Base-by-base conservation (phyloP, 1,284 basidiomycete species). In the Heterobasidion annosum region DNA sequence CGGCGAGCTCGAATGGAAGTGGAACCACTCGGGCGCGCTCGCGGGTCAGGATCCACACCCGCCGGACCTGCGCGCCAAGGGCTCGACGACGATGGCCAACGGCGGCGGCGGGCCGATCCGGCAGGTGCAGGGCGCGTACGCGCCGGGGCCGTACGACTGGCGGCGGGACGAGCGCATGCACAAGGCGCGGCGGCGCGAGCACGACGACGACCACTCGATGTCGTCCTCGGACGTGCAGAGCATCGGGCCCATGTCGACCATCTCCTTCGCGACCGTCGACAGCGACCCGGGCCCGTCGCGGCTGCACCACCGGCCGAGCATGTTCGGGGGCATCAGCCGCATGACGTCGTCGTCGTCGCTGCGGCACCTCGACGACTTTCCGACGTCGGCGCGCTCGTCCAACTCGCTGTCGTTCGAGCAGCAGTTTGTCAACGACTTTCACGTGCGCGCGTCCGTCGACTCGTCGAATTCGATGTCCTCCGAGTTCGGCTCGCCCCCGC, bases 171-270 rank as follows among this genome's bases (percentile, higher is more conserved):
- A 88, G 64, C 79, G 91, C 51, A 70, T 81, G 64, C 65, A 82
- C 53, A 94, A 93, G 73, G 88, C 85, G 57, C 81, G 92, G 61
- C 81, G 88, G 65, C 77, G 87, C 65, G 88, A 91, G 63, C 85
- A 81, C 60, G 91, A 93, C 67, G 91, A 93, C 67, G 91, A 93
- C 67, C 90, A 91, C 68, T 93, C 91, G 45, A 88, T 90, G 79
- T 91, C 89, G 54, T 92, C 89, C 35, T 89, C 89, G 43, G 91
- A 92, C 62, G 74, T 91, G 34, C 83, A 84, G 60, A 89, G 86
- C 61, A 73, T 86, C 52, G 75, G 78, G 45, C 77, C 77, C 55
- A 76, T 87, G 72, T 88, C 87, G 7, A 78, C 80, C 48, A 82
- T 88, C 62, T 91, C 88, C 12, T 88, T 87, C 63, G 79, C 82